phyloP scores from a whole-genome alignment of 345 rosid species.

The Rhodamnia argentea region DNA sequence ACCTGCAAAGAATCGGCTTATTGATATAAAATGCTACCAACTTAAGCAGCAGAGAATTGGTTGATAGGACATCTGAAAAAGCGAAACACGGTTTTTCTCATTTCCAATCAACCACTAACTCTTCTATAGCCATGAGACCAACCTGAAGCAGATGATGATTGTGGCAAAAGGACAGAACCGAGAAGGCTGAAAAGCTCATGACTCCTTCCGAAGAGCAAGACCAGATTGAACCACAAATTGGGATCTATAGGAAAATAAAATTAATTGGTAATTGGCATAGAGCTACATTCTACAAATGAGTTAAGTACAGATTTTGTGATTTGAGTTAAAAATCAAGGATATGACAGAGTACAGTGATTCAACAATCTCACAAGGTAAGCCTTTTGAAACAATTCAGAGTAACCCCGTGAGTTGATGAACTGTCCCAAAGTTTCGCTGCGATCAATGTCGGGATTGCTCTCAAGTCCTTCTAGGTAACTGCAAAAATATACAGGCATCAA shows the following conservation, averaged over 20 bases:
- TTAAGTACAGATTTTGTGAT: neutral
- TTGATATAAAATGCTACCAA: neutral
- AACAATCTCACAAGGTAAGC: conserved; percentile 67
- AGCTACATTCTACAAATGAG: neutral
- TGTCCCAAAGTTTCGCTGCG: conserved; percentile 65
- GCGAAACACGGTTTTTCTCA: neutral
- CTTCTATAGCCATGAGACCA: neutral
- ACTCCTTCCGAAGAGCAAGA: conserved; percentile 74
- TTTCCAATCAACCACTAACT: neutral
- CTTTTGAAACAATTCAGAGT: conserved; percentile 69
- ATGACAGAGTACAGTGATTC: neutral
- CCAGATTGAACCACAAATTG: conserved; percentile 88
- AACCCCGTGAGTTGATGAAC: conserved; percentile 51
- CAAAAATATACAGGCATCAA: neutral
- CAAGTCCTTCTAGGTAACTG: conserved; percentile 60
- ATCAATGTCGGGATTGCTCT: conserved; percentile 48
- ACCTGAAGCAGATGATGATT: conserved; percentile 93
- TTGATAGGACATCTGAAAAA: neutral
- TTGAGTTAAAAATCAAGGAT: neutral
- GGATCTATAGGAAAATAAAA: conserved; percentile 32
- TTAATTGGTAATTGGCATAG: neutral
- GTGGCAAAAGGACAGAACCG: conserved; percentile 74
- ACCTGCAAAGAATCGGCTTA: conserved; percentile 23
- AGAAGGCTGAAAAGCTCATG: conserved; percentile 70
- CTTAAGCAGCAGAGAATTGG: neutral